phyloP scores from a whole-genome alignment of 169 alveolate genomes.

The Plasmodium chabaudi region DNA sequence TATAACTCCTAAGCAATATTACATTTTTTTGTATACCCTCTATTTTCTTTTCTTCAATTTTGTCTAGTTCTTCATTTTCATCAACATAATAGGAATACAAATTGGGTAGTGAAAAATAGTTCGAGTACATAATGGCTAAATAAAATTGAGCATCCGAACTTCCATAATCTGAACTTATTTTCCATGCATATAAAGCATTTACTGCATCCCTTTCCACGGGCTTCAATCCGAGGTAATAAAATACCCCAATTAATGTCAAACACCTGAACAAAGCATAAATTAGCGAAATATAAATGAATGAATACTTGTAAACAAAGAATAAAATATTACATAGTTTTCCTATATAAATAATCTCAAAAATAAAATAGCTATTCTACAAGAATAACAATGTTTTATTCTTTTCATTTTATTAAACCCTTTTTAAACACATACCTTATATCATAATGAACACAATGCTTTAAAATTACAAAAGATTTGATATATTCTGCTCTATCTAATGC shows the following conservation, averaged over 20 bases:
- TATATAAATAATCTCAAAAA: not conserved
- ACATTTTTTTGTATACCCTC: slow-evolving; percentile 10
- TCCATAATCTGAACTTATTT: slow-evolving; percentile 63
- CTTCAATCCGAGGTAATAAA: slow-evolving; percentile 53
- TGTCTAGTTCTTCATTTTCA: not conserved
- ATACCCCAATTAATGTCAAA: slow-evolving; percentile 48
- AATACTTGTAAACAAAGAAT: not conserved
- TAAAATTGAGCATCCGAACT: slow-evolving; percentile 75
- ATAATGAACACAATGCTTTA: slow-evolving; percentile 52
- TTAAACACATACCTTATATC: slow-evolving; percentile 38
- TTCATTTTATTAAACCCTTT: not conserved
- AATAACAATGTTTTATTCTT: not conserved
- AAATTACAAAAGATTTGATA: slow-evolving; percentile 31
- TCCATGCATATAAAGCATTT: slow-evolving; percentile 70
- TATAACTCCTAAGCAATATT: slow-evolving; percentile 13
- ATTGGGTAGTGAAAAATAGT: slow-evolving; percentile 64
- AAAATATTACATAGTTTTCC: not conserved
- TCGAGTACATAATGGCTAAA: slow-evolving; percentile 61
- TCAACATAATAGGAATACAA: slow-evolving; percentile 45
- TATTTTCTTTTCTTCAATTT: no score
- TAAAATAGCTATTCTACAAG: not conserved
- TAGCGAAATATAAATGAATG: not conserved
- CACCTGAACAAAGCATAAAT: slow-evolving; percentile 6
- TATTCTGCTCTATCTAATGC: slow-evolving; percentile 50
- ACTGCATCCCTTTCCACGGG: slow-evolving; percentile 46